A percentile compares a stretch with the other conserved stretches of the same genome.
phyloP scores from a whole-genome alignment of 2,329 filamentous ascomycete genomes.

The Scedosporium dehoogii region DNA sequence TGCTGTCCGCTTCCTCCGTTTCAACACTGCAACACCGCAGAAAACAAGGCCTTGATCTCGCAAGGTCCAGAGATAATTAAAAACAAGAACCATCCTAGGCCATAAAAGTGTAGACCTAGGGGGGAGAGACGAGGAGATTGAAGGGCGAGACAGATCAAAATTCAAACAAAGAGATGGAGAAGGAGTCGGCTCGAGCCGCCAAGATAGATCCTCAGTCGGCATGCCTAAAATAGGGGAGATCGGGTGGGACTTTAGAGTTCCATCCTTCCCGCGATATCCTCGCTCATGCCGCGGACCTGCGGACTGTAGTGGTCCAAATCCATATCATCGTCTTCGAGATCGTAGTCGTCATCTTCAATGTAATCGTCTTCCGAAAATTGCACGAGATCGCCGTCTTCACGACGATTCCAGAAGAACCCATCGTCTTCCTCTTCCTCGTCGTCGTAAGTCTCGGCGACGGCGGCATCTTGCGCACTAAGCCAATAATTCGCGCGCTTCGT shows the following conservation, averaged over 20 bases:
- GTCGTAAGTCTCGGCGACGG: constrained; percentile 33
- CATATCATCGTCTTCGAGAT: constrained; percentile 32
- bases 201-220: background rate
- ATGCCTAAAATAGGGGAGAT: background rate
- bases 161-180: background rate
- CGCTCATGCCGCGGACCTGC: constrained; percentile 46
- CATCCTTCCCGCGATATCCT: constrained; percentile 53
- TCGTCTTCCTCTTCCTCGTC: constrained; percentile 40
- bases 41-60: too few species aligned
- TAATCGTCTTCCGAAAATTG: constrained; percentile 42
- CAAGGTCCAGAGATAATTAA: constrained; percentile 5
- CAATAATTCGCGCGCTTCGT: constrained; percentile 76
- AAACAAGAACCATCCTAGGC: constrained; percentile 2
- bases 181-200: background rate
- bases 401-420: constrained; percentile 46
- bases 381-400: constrained; percentile 47
- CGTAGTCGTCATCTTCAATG: constrained; percentile 33
- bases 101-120: background rate
- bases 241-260: constrained; percentile 36
- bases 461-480: constrained; percentile 60
- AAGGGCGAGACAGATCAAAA: background rate
- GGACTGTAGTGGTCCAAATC: constrained; percentile 28
- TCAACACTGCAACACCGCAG: too few species aligned
- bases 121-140: background rate
- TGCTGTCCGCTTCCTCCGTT: too few species aligned